Conservation (phyloP, 2,329 filamentous ascomycete genomes). For the Delphinella strobiligena region DNA sequence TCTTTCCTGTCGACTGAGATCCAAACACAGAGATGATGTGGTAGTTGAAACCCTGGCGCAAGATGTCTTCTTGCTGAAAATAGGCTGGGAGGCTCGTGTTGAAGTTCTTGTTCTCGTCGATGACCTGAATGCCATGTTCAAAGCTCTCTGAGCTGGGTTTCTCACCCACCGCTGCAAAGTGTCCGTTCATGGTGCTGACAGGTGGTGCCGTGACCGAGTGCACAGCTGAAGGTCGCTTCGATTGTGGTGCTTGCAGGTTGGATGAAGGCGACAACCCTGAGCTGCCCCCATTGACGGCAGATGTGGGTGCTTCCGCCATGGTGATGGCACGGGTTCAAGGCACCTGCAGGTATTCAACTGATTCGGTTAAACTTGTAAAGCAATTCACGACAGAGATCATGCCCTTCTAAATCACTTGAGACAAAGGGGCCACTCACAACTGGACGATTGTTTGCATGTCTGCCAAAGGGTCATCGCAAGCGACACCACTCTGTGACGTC, state of each 20-base stretch:
- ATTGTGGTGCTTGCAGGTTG: no score
- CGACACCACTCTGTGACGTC: neutral
- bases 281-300: neutral
- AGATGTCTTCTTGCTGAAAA: slow-evolving; percentile 65
- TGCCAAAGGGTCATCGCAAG: neutral
- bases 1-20: slow-evolving; percentile 97
- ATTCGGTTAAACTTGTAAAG: neutral
- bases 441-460: neutral
- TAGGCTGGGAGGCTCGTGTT: slow-evolving; percentile 68
- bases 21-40: slow-evolving; percentile 98
- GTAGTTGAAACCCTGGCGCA: slow-evolving; percentile 93
- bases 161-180: slow-evolving; percentile 62
- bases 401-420: no score
- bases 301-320: neutral
- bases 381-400: neutral
- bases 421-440: neutral
- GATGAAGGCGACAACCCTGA: no score
- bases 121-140: slow-evolving; percentile 91
- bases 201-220: slow-evolving; percentile 20
- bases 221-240: slow-evolving; percentile 3
- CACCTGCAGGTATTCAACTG: neutral
- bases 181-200: slow-evolving; percentile 54
- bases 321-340: neutral
- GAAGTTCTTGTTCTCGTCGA: slow-evolving; percentile 93
- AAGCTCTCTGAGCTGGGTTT: slow-evolving; percentile 56